Percentiles rank a stretch among this genome's conserved stretches.
Conservation (phyloP, 2,329 filamentous ascomycete species). For the Arthrobotrys pseudoclavata region DNA sequence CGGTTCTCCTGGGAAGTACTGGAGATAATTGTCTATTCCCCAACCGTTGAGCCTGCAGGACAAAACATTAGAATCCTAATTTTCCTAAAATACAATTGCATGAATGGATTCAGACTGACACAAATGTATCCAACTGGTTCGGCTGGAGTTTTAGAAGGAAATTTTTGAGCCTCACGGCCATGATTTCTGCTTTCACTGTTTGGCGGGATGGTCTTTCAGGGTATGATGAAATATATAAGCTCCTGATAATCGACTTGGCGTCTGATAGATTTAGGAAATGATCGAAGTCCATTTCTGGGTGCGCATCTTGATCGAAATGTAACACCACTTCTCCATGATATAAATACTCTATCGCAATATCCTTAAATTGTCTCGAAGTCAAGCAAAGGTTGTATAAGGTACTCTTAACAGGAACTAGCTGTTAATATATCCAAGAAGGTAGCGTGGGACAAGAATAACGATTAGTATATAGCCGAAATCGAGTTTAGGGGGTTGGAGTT, state of each 20-base stretch:
- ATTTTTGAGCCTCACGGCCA: background rate
- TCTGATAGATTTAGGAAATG: background rate
- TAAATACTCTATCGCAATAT: constrained; percentile 39
- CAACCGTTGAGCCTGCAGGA: constrained; percentile 1
- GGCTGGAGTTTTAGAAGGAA: constrained; percentile 4
- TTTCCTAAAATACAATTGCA: background rate
- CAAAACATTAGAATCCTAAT: background rate
- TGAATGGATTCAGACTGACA: constrained; percentile 8
- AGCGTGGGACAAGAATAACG: background rate
- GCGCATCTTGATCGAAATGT: constrained; percentile 5
- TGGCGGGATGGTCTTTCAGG: constrained; percentile 6
- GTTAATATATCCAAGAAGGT: background rate
- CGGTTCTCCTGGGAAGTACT: constrained; percentile 9
- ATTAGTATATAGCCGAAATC: background rate
- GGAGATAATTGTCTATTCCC: constrained; percentile 12
- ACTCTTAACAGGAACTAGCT: constrained; percentile 18
- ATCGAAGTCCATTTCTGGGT: background rate
- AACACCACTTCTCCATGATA: constrained; percentile 32
- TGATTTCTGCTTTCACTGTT: background rate
- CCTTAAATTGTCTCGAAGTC: constrained; percentile 19
- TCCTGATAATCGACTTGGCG: background rate
- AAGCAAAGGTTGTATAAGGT: constrained; percentile 30
- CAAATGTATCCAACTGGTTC: constrained; percentile 25
- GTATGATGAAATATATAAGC: constrained; percentile 19
- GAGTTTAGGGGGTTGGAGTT: background rate